Evolutionary conservation across 2,329 filamentous ascomycete genomes (phyloP).

Genomic region (Sordariomycetes sp.): DNA sequence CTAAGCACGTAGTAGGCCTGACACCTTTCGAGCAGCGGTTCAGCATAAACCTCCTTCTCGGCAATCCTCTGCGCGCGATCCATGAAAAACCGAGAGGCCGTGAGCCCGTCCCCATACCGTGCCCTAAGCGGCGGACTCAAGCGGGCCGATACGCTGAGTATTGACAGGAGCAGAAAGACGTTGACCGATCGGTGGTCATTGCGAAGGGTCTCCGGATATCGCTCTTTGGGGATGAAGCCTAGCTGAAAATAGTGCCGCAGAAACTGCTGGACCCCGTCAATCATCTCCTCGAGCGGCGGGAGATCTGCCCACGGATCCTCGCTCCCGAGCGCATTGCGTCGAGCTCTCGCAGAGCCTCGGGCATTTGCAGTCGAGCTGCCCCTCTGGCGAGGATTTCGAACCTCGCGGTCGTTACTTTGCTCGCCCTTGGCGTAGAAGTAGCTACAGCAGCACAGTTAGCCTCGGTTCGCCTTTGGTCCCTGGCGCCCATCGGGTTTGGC

Average conservation of each 20-base stretch:
- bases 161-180: conserved; percentile 43
- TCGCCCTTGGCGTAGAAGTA: conserved; percentile 14
- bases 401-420: conserved; percentile 25
- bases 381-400: conserved; percentile 12
- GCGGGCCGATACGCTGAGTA: conserved; percentile 47
- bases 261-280: conserved; percentile 44
- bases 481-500: too few relatives aligned
- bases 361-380: conserved; percentile 3
- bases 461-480: too few relatives aligned
- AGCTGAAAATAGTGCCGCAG: conserved; percentile 49
- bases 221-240: conserved; percentile 46
- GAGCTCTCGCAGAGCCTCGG: conserved; percentile 8
- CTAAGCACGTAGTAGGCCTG: conserved; percentile 51
- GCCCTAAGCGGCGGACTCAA: conserved; percentile 38
- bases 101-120: conserved; percentile 40
- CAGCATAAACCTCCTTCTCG: conserved; percentile 38
- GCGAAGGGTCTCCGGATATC: conserved; percentile 37
- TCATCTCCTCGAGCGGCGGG: conserved; percentile 36
- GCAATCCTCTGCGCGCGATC: conserved; percentile 38
- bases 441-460: too few relatives aligned
- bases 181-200: conserved; percentile 38
- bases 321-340: not conserved
- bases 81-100: conserved; percentile 45
- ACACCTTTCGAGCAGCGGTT: conserved; percentile 43
- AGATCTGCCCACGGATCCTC: conserved; percentile 38